A percentile compares a stretch with the other conserved stretches of the same genome.
These are phyloP conservation scores for Yarrowia yakushimensis DNA, from an alignment of 805 yeast species.

Conservation along the genomic window DNA sequence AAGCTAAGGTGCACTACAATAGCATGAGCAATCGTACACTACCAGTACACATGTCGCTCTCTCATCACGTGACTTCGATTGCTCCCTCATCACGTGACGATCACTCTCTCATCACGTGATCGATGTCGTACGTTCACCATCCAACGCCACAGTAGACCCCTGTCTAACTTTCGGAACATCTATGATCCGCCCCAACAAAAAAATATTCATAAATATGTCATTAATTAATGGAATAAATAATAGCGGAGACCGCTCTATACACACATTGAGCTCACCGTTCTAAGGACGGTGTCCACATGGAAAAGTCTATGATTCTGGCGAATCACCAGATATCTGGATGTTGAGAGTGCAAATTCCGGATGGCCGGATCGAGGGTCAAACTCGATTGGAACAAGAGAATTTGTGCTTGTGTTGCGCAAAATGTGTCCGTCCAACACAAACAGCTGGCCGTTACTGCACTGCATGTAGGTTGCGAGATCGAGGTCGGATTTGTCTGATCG, in stretches of 20 bases:
- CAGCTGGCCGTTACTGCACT: constrained; percentile 9
- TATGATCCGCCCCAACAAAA: not conserved
- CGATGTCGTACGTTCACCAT: no score
- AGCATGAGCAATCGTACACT: no score
- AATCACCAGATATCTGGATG: not conserved
- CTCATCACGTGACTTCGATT: no score
- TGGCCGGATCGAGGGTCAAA: not conserved
- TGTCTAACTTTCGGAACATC: no score
- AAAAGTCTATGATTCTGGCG: not conserved
- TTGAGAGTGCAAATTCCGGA: not conserved
- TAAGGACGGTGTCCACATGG: not conserved
- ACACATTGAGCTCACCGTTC: not conserved
- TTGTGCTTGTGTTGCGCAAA: not conserved
- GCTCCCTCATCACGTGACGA: no score
- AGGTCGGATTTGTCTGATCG: constrained; percentile 2
- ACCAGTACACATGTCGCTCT: no score
- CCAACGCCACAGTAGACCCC: no score
- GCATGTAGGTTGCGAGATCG: constrained; percentile 13
- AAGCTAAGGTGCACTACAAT: no score
- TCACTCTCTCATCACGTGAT: no score
- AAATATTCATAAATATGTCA: constrained; percentile 1
- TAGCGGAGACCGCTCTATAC: not conserved
- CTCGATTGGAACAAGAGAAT: not conserved
- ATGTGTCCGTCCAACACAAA: not conserved
- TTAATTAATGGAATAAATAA: constrained; percentile 14